Evolutionary conservation across 352 stramenopile species (phyloP).

Genomic region (Phytophthora colocasiae): DNA sequence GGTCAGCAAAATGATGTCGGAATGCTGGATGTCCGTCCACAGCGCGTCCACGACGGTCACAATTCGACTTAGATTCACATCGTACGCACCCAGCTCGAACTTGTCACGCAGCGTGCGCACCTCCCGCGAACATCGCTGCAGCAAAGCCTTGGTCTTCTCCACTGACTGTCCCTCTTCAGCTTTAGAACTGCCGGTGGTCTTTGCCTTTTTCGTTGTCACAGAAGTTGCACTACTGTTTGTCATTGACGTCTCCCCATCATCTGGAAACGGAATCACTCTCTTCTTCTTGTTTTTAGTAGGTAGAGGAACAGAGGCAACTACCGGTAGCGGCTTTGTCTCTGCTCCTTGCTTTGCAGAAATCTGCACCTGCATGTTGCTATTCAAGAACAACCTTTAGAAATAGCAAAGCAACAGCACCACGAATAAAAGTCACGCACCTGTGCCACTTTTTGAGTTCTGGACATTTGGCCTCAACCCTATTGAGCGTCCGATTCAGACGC

Average conservation of each 20-base stretch:
- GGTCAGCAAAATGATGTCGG: constrained; percentile 42
- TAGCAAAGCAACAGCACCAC: constrained; percentile 1
- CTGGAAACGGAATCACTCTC: constrained; percentile 21
- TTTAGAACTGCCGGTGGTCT: constrained; percentile 1
- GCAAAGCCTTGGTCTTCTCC: constrained; percentile 37
- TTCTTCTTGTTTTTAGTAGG: constrained; percentile 42
- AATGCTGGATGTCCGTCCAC: constrained; percentile 40
- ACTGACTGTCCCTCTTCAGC: constrained; percentile 19
- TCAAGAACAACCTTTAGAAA: not conserved
- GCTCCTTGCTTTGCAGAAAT: constrained; percentile 6
- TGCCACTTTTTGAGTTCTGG: constrained; percentile 27
- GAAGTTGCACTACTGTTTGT: not conserved
- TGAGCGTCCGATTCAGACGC: constrained; percentile 15
- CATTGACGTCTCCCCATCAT: constrained; percentile 19
- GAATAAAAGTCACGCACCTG: constrained; percentile 21
- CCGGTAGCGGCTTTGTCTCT: not conserved
- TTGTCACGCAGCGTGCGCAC: constrained; percentile 46
- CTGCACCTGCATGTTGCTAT: constrained; percentile 27
- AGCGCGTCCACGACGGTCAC: constrained; percentile 58
- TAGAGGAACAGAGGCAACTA: not conserved
- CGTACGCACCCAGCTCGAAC: constrained; percentile 50
- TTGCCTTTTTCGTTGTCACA: constrained; percentile 9
- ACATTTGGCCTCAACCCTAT: constrained; percentile 23
- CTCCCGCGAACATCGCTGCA: constrained; percentile 38
- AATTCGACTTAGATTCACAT: constrained; percentile 52